These are phyloP conservation scores for Gaeumannomyces sp. DNA, from an alignment of 2,329 filamentous ascomycete species.

Conservation along the genomic window DNA sequence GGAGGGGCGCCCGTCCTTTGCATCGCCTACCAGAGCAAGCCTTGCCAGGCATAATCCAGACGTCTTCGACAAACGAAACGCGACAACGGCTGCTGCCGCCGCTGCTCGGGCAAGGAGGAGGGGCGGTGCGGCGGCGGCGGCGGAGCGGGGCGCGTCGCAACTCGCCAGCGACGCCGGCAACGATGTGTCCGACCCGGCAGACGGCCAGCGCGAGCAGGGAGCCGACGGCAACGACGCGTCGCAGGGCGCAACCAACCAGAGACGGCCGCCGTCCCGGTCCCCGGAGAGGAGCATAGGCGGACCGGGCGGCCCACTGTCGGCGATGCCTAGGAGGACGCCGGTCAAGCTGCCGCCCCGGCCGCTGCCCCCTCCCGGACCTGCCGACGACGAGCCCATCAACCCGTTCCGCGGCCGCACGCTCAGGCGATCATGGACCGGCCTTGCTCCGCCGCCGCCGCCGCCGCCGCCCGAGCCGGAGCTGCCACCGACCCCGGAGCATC, in stretches of 20 bases:
- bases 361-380: slow-evolving; percentile 37
- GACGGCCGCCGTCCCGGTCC: slow-evolving; percentile 17
- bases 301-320: slow-evolving; percentile 21
- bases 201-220: slow-evolving; percentile 8
- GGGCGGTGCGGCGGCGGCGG: too few species aligned
- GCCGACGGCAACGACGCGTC: neutral
- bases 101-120: neutral
- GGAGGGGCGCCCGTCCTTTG: slow-evolving; percentile 47
- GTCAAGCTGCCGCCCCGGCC: slow-evolving; percentile 39
- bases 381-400: slow-evolving; percentile 36
- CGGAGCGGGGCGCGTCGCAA: slow-evolving; percentile 16
- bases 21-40: slow-evolving; percentile 61
- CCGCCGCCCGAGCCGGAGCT: slow-evolving; percentile 53
- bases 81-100: neutral
- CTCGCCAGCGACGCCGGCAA: slow-evolving; percentile 9
- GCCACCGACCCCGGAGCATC: slow-evolving; percentile 49
- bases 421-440: slow-evolving; percentile 24
- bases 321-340: slow-evolving; percentile 33
- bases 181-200: slow-evolving; percentile 1
- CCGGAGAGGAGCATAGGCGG: slow-evolving; percentile 24
- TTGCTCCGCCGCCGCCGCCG: slow-evolving; percentile 12
- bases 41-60: slow-evolving; percentile 55
- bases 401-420: slow-evolving; percentile 33
- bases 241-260: neutral
- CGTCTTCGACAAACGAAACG: slow-evolving; percentile 37